These are phyloP conservation scores for Eucalyptus cloeziana DNA, from an alignment of 345 rosid genomes.

Conservation along the genomic window DNA sequence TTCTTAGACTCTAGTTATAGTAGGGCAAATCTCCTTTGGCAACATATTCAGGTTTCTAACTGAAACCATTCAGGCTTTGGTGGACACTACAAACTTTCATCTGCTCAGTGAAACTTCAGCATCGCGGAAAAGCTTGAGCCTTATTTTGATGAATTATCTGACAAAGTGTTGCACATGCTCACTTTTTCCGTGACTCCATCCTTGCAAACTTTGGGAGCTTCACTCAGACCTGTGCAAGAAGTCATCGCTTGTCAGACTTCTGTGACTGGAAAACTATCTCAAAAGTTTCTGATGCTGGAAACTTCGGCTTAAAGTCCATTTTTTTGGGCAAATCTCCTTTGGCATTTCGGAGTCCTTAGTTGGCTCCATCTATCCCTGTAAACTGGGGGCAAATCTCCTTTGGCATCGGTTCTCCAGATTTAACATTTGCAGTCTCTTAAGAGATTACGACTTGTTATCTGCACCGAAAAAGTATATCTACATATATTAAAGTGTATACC, in stretches of 20 bases:
- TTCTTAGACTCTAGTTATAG: background rate
- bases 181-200: background rate
- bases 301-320: constrained; percentile 14
- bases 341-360: constrained; percentile 27
- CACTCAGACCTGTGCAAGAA: background rate
- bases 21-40: constrained; percentile 50
- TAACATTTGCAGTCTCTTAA: background rate
- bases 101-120: constrained; percentile 18
- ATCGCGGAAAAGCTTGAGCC: constrained; percentile 25
- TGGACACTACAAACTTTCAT: background rate
- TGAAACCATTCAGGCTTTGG: background rate
- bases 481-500: constrained; percentile 15
- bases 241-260: background rate
- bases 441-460: background rate
- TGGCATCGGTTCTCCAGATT: constrained; percentile 23
- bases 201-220: background rate
- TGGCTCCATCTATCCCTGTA: constrained; percentile 21
- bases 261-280: background rate
- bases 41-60: constrained; percentile 1
- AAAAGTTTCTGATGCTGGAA: background rate
- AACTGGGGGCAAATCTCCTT: constrained; percentile 35
- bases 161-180: background rate
- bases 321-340: constrained; percentile 57
- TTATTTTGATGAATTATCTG: background rate
- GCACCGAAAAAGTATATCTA: background rate